Conservation (phyloP, 2,329 filamentous ascomycete genomes). For the Teratosphaeria zuluensis region DNA sequence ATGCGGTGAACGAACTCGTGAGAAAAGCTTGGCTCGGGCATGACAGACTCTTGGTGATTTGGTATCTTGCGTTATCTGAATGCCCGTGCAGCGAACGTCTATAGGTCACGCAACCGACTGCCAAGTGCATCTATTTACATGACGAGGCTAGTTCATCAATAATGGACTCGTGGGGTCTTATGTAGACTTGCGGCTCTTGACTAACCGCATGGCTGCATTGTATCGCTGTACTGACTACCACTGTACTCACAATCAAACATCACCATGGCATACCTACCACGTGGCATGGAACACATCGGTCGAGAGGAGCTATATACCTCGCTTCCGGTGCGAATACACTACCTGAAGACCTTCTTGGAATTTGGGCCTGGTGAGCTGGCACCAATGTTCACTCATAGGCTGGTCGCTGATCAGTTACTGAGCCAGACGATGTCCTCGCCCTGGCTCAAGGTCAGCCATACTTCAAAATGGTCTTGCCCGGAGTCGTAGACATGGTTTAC, state of each 20-base stretch:
- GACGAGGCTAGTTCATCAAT: background rate
- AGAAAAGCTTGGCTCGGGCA: background rate
- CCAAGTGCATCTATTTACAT: background rate
- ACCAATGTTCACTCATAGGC: background rate
- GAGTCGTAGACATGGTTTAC: slow-evolving; percentile 77
- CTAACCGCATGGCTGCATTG: too few relatives aligned
- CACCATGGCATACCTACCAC: slow-evolving; percentile 9
- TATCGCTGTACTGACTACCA: background rate
- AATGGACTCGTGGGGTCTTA: too few relatives aligned
- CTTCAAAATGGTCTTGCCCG: slow-evolving; percentile 71
- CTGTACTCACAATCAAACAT: background rate
- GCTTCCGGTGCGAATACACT: slow-evolving; percentile 59
- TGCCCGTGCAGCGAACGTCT: background rate
- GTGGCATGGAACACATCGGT: slow-evolving; percentile 49
- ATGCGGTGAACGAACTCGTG: background rate
- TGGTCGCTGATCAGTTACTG: slow-evolving; percentile 9
- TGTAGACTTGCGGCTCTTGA: too few relatives aligned
- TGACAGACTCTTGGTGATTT: background rate
- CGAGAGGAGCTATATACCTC: slow-evolving; percentile 62
- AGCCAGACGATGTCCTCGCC: slow-evolving; percentile 61
- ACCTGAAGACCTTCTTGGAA: slow-evolving; percentile 67
- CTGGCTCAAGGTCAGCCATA: slow-evolving; percentile 62
- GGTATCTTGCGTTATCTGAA: background rate
- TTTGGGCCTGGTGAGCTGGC: slow-evolving; percentile 35
- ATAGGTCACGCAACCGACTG: background rate